phyloP scores from a whole-genome alignment of 371 early-diverging fungal species.

The Circinella umbellata region DNA sequence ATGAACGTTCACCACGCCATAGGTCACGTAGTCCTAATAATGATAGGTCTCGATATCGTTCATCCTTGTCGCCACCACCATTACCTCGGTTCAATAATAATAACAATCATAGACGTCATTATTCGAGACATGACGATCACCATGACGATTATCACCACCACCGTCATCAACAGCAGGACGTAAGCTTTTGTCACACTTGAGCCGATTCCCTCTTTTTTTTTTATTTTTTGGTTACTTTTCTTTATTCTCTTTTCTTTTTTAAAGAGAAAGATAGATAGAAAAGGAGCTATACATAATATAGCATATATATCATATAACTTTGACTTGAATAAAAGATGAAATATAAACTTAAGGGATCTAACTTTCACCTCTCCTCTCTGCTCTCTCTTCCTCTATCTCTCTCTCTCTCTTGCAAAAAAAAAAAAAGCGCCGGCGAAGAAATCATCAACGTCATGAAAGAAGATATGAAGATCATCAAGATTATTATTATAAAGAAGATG shows the following conservation, averaged over 20 bases:
- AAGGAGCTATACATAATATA: no score
- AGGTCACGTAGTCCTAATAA: constrained; percentile 13
- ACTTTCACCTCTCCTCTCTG: background rate
- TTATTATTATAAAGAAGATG: constrained; percentile 8
- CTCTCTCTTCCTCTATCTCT: background rate
- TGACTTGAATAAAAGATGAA: background rate
- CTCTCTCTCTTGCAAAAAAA: background rate
- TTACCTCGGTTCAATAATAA: background rate
- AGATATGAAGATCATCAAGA: constrained; percentile 8
- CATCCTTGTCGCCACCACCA: background rate
- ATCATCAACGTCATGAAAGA: background rate
- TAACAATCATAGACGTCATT: background rate
- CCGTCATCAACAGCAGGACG: constrained; percentile 17
- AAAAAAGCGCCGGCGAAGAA: constrained; percentile 11
- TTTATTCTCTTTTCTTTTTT: background rate
- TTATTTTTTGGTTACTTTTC: background rate
- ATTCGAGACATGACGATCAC: constrained; percentile 11
- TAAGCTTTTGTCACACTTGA: constrained; percentile 10
- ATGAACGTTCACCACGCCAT: constrained; percentile 8
- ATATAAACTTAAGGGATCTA: constrained; percentile 6
- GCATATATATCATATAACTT: no score
- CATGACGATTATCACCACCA: constrained; percentile 5
- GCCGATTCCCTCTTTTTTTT: background rate
- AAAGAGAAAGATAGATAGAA: background rate
- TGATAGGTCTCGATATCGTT: background rate